Base-by-base conservation (phyloP, 1,284 basidiomycete genomes). In the Cutaneotrichosporon daszewskae region DNA sequence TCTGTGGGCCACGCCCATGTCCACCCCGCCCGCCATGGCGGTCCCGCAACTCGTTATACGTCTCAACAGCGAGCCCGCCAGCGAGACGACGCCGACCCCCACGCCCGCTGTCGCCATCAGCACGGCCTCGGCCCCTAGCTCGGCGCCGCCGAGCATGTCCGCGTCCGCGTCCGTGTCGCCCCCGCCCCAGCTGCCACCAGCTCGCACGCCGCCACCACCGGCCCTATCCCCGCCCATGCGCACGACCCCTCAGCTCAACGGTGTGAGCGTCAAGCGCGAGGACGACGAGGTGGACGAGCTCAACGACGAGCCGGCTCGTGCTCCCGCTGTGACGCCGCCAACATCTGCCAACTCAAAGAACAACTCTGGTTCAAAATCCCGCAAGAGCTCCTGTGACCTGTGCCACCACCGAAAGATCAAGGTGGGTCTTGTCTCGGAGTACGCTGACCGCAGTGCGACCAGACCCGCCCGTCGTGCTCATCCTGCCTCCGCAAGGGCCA, bases 361-460 rank as follows among this genome's bases (percentile, higher is more conserved):
- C 24, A 22, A 12, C 34, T 41, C 41, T 13, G 45, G 45, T 16
- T 47, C 44, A 22, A 53, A 49, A 29, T 44, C 40, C 41, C 44
- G 64, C 43, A 66, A 66, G 52, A 59, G 57, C 32, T 62, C 59
- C 31, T 66, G 64, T 39, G 59, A 60, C 29, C 37, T 62, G 16
- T 66, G 64, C 52, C 62, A 64, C 49, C 58, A 60, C 48, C 48
- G 64, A 32, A 66, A 66, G 45, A 66, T 66, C 50, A 59, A 58
- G 49, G 64, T 62, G 41, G 34, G 62, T 55, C 22, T 18, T 40
- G 8, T 18, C 5, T 24, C 19, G 31, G 10, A 25, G 29, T 5
- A 24, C 16, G 33, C 44, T 40, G 29, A 49, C 39, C 27, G 5
- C 43, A 66, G 64, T 66, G 64, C 36, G 64, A 66, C 47, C 64